These are phyloP conservation scores for Lagenidium sp. DNA, from an alignment of 352 stramenopile genomes.

Conservation along the genomic window DNA sequence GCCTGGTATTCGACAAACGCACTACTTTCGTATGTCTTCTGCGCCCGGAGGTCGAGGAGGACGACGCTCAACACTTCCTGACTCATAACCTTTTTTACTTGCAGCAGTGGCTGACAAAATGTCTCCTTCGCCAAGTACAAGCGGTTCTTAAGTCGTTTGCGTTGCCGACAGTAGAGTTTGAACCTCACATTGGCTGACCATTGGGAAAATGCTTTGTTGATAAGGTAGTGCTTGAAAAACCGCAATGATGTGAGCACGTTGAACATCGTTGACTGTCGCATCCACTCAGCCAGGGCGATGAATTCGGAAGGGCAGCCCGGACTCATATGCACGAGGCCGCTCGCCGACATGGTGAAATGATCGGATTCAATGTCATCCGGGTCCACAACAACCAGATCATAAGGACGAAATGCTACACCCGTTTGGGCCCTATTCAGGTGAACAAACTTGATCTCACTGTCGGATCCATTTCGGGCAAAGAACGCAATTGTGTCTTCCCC, in stretches of 20 bases:
- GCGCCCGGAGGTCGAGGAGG: constrained; percentile 72
- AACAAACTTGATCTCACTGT: constrained; percentile 93
- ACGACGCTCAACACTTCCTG: constrained; percentile 76
- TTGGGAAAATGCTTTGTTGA: constrained; percentile 85
- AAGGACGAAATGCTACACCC: constrained; percentile 79
- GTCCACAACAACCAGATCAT: constrained; percentile 86
- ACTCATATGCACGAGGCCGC: constrained; percentile 68
- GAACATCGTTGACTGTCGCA: constrained; percentile 91
- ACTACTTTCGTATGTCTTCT: constrained; percentile 85
- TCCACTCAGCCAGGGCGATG: constrained; percentile 91
- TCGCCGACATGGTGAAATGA: constrained; percentile 90
- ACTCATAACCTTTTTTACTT: constrained; percentile 86
- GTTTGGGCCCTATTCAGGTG: constrained; percentile 81
- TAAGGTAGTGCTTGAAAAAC: constrained; percentile 93
- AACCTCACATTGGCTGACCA: constrained; percentile 88
- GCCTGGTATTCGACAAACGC: constrained; percentile 90
- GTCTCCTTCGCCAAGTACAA: constrained; percentile 90
- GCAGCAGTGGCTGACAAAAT: constrained; percentile 82
- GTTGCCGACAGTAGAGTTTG: constrained; percentile 86
- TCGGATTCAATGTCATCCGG: constrained; percentile 74
- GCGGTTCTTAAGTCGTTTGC: constrained; percentile 65
- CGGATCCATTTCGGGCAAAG: constrained; percentile 88
- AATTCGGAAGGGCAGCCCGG: constrained; percentile 85
- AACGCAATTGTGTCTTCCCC: constrained; percentile 92
- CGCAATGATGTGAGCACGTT: constrained; percentile 91